Conservation (phyloP, 2,329 filamentous ascomycete genomes). For the Aspergillus fumigatus region DNA sequence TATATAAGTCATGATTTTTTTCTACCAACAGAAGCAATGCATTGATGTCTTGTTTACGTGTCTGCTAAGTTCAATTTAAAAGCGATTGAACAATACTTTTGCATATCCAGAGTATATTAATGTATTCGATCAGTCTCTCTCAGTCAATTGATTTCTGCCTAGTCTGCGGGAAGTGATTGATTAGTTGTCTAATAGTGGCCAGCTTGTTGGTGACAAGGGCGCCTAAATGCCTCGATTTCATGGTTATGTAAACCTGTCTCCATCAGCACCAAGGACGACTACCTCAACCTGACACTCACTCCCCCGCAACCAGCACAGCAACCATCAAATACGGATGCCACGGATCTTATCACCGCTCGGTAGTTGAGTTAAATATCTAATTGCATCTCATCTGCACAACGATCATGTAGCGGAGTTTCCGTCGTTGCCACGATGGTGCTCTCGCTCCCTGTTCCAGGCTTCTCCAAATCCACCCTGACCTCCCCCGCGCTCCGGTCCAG, state of each 20-base stretch:
- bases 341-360: background rate
- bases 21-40: background rate
- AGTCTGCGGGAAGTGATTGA: background rate
- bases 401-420: constrained; percentile 30
- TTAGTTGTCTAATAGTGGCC: background rate
- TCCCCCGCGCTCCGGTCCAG: constrained; percentile 24
- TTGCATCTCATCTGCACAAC: background rate
- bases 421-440: constrained; percentile 33
- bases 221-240: background rate
- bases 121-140: background rate
- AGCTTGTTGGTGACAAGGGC: background rate
- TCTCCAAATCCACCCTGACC: constrained; percentile 27
- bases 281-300: background rate
- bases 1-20: constrained; percentile 14
- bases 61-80: background rate
- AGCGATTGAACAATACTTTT: background rate
- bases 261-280: background rate
- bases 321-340: background rate
- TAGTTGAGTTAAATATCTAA: background rate
- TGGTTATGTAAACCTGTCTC: background rate
- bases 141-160: background rate
- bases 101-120: background rate
- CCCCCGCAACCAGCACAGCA: background rate
- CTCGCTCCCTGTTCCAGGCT: constrained; percentile 34
- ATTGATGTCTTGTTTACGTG: background rate